These are phyloP conservation scores for Pleurozium schreberi DNA, from an alignment of 225 moss, liverwort and hornwort species.

Conservation along the genomic window DNA sequence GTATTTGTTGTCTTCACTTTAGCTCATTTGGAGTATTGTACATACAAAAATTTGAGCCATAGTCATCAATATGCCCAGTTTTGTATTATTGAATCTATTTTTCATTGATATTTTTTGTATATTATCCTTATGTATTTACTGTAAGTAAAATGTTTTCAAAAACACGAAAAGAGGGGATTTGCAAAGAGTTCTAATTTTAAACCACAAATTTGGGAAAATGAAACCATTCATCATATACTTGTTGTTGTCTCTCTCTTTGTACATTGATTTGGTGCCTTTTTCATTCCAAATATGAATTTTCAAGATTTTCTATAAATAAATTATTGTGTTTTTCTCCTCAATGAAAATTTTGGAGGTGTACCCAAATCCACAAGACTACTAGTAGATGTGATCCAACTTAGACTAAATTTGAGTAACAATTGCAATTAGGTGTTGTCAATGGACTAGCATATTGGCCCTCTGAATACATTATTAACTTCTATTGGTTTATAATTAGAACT, in stretches of 20 bases:
- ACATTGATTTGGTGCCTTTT: not conserved
- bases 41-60: not conserved
- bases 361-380: not conserved
- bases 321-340: rapidly evolving
- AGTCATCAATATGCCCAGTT: rapidly evolving
- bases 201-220: not conserved
- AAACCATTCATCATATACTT: rapidly evolving
- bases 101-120: not conserved
- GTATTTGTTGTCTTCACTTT: not conserved
- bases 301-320: not conserved
- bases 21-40: not conserved
- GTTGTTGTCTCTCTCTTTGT: rapidly evolving
- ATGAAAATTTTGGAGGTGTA: not conserved
- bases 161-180: rapidly evolving
- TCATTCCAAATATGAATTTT: not conserved
- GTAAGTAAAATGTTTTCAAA: rapidly evolving
- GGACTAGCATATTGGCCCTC: rapidly evolving
- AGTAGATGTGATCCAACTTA: not conserved
- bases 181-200: not conserved
- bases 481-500: not conserved
- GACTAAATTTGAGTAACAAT: rapidly evolving
- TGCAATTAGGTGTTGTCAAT: rapidly evolving
- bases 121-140: not conserved
- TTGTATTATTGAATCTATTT: rapidly evolving
- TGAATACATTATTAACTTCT: not conserved